phyloP scores from a whole-genome alignment of 2,329 filamentous ascomycete species.

The Calonectria pteridis region DNA sequence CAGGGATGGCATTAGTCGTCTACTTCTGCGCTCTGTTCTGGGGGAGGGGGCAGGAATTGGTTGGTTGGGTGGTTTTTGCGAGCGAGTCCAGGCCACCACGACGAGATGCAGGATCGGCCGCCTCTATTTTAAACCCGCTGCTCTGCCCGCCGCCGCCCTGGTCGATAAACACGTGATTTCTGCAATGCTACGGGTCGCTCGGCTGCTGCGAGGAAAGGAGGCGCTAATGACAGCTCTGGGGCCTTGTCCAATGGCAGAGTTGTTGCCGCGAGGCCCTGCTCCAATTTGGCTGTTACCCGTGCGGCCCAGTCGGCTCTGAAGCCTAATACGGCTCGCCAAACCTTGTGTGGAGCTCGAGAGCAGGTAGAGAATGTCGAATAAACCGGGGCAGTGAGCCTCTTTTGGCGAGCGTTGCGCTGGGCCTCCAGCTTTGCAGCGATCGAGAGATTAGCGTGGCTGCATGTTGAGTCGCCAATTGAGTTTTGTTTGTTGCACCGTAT shows the following conservation, averaged over 20 bases:
- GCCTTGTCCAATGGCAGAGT: neutral
- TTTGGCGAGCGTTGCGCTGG: neutral
- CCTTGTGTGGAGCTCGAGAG: neutral
- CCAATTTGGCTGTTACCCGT: neutral
- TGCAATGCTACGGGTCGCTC: neutral
- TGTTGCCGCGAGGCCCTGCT: neutral
- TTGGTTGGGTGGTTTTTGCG: neutral
- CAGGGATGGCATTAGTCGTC: slow-evolving; percentile 6
- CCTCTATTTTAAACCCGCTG: slow-evolving; percentile 6
- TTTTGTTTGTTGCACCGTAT: neutral
- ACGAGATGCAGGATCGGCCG: slow-evolving; percentile 3
- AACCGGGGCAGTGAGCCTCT: neutral
- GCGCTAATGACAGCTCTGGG: neutral
- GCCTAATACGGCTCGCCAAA: neutral
- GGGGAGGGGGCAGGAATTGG: neutral
- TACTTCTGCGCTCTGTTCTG: neutral
- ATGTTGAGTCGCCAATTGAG: neutral
- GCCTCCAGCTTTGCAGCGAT: neutral
- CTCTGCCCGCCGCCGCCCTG: neutral
- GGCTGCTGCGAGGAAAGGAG: neutral
- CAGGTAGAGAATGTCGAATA: neutral
- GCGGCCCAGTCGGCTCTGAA: slow-evolving; percentile 4
- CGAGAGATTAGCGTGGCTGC: neutral
- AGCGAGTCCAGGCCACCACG: neutral
- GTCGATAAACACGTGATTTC: neutral